These are phyloP conservation scores for Jatropha podagrica DNA, from an alignment of 441 rosid species.

Conservation along the genomic window DNA sequence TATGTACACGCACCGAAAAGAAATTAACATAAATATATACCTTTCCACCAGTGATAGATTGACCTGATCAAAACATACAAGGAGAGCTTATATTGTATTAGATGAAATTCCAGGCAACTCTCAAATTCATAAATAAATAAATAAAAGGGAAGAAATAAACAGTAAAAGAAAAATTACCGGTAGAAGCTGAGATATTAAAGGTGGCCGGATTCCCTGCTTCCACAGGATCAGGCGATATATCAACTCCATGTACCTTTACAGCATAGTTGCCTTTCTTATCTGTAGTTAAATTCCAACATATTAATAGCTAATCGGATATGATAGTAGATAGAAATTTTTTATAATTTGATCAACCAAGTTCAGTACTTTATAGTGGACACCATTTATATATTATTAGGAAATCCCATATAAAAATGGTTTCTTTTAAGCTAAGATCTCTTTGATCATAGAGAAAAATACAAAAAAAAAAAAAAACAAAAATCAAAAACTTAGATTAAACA, in stretches of 20 bases:
- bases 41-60: constrained; percentile 41
- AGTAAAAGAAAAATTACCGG: constrained; percentile 32
- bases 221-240: constrained; percentile 49
- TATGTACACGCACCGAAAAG: constrained; percentile 44
- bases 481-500: too few species aligned
- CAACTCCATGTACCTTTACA: constrained; percentile 39
- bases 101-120: background rate
- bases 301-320: background rate
- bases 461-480: too few species aligned
- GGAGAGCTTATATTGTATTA: background rate
- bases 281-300: constrained; percentile 21
- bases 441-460: background rate
- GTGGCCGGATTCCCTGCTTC: constrained; percentile 43
- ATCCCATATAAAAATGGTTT: background rate
- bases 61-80: constrained; percentile 26
- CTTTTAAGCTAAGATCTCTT: background rate
- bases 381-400: background rate
- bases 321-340: background rate
- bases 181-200: constrained; percentile 43
- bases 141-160: background rate
- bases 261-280: constrained; percentile 37
- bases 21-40: constrained; percentile 44
- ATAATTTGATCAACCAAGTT: background rate
- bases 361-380: background rate
- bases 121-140: background rate